Evolutionary conservation across 768 basidiomycete species (phyloP), one percentile per base, ranked within the genome.

Genomic region (Amanita brunnescens): DNA sequence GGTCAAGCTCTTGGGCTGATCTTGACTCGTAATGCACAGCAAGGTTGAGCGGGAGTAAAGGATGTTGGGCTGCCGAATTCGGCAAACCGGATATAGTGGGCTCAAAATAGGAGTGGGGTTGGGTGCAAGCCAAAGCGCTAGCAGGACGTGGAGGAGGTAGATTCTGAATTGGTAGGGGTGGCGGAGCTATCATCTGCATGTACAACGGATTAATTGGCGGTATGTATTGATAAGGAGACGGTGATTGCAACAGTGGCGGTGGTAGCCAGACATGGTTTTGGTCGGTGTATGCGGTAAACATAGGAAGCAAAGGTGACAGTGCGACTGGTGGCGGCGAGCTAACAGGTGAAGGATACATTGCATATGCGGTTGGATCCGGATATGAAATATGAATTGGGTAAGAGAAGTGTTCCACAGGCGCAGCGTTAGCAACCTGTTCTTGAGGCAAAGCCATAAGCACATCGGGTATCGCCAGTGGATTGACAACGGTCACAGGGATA

Each of bases 401-500:
- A 42, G 38, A 26, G 33, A 42, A 9, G 24, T 23, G 33, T 23
- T 44, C 51, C 23, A n/a, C 44, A 13, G 52, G 43, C 10, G 35
- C 16, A 21, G 46, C 30, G 10, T 33, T 20, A 8, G 12, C n/a
- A 10, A 20, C n/a, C 24, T 59, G 59, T 30, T 48, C 59, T 12
- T 67, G 65, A 2, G 70, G 67, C 29, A 35, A 34, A 29, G 20
- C 4, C 29, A 44, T 44, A 13, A 63, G 66, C 2, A 66, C 51
- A 46, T 65, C 61, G 40, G 82, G 78, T 7, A 81, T 58, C 5
- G 81, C 79, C n/a, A 69, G 63, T 1, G 85, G 82, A 61, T 89
- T 85, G 20, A 80, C 70, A 18, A 88, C 72, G 20, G 70, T 71
- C 0, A 88, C 73, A 8, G 85, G 85, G 8, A 91, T 67, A 42